Conservation (phyloP, 345 rosid genomes). For the Noccaea caerulescens region DNA sequence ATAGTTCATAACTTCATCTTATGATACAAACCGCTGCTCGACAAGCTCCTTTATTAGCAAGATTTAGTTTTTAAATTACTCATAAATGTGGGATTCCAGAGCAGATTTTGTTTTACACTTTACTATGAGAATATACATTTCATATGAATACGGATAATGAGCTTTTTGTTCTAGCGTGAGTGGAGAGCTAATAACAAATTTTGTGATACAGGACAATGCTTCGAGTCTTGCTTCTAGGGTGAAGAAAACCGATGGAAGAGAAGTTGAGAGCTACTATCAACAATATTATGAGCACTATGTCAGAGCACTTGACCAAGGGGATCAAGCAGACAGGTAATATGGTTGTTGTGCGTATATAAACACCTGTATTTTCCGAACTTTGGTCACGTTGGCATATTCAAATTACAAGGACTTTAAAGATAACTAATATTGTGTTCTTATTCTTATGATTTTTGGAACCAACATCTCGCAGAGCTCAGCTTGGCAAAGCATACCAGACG, state of each 20-base stretch:
- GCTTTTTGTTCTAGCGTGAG: slow-evolving; percentile 15
- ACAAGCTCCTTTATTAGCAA: background rate
- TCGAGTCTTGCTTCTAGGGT: slow-evolving; percentile 94
- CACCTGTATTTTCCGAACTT: background rate
- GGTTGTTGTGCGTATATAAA: background rate
- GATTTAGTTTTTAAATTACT: slow-evolving; percentile 12
- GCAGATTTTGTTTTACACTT: slow-evolving; percentile 12
- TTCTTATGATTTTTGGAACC: slow-evolving; percentile 29
- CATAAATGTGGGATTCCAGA: slow-evolving; percentile 2
- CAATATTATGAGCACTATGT: slow-evolving; percentile 93
- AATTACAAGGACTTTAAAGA: background rate
- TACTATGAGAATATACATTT: background rate
- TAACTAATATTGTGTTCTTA: slow-evolving; percentile 10
- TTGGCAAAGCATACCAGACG: slow-evolving; percentile 97
- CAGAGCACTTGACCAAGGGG: slow-evolving; percentile 90
- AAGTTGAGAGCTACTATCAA: slow-evolving; percentile 91
- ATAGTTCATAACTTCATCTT: slow-evolving; percentile 4
- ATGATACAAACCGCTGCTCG: background rate
- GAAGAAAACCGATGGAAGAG: slow-evolving; percentile 94
- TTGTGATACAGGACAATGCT: slow-evolving; percentile 69
- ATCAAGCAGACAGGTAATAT: slow-evolving; percentile 88
- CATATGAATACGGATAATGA: slow-evolving; percentile 9
- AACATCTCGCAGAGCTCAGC: slow-evolving; percentile 79
- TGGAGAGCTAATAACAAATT: slow-evolving; percentile 16
- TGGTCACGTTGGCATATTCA: background rate